Evolutionary conservation across 2,329 filamentous ascomycete species (phyloP), one percentile per base, ranked within the genome.

Genomic region (Hymenoscyphus fraxineus): DNA sequence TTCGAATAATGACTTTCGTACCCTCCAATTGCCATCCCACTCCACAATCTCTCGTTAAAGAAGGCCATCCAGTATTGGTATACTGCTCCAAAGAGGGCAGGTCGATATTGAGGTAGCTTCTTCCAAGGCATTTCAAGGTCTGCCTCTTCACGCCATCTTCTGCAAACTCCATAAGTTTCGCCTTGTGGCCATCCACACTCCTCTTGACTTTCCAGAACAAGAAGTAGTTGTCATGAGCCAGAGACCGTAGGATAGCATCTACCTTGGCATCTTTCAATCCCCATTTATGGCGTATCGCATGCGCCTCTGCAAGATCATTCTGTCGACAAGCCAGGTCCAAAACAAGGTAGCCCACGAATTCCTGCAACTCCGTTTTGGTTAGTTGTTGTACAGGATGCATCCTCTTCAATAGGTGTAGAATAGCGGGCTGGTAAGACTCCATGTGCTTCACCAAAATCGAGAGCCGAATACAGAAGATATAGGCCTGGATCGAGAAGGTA

Each of bases 321-420:
- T 93, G 87, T 31, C 95, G 88, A 75, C 95, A 98, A 6, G 93
- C 93, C 51, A 93, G 85, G 77, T 99, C 95, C 32, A 99, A 84
- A 59, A 97, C 87, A 32, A 92, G 82, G 73, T 97, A 96, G 39
- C 86, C 85, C 2, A 88, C 85, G 60, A 96, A 89, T 72, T 98
- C 95, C 59, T 88, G 85, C 3, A 92, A 78, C 73, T 97, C 93
- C 6, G 89, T 81, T 2, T 82, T 80, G 0, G 89, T 86, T 22
- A 98, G 84, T 3, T 88, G 88, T 59, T 88, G 85, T 1, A 81
- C 76, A 0, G 83, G 80, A 71, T 96, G 90, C 66, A 98, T 87
- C 7, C 80, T 78, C 56, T 87, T 83, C 13, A 99, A 81, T 1
- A 97, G 83, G 71, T 96, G 87, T 47, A 90, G 83, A 27, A 98